A percentile compares a stretch with the other conserved stretches of the same genome.
These are phyloP conservation scores for Sesbania bispinosa DNA, from an alignment of 306 rosid species.

Conservation along the genomic window DNA sequence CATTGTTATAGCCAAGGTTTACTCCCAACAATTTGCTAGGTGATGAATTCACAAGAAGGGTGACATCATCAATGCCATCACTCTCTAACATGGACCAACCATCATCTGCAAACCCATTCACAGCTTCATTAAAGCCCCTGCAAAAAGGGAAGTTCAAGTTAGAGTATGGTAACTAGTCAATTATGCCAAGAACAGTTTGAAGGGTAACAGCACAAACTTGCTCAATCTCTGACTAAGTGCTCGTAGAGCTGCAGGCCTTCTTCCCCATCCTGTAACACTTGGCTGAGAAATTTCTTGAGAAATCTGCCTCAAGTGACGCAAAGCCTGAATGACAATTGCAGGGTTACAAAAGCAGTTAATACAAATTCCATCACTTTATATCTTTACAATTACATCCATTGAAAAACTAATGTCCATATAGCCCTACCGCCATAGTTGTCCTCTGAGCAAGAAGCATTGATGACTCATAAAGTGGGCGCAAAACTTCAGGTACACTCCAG, in stretches of 20 bases:
- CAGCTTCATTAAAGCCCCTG: slow-evolving; percentile 99
- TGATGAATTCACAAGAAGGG: slow-evolving; percentile 88
- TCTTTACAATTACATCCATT: neutral
- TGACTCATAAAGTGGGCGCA: slow-evolving; percentile 93
- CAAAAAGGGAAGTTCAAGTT: neutral
- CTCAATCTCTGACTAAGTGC: slow-evolving; percentile 84
- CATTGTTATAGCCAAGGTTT: slow-evolving; percentile 62
- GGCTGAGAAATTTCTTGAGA: slow-evolving; percentile 98
- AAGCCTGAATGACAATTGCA: slow-evolving; percentile 54
- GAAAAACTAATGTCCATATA: neutral
- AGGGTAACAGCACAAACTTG: slow-evolving; percentile 50
- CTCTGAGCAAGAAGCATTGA: slow-evolving; percentile 89
- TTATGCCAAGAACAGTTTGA: neutral
- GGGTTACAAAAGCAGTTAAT: slow-evolving; percentile 8
- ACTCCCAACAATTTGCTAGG: slow-evolving; percentile 83
- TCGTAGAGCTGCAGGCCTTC: slow-evolving; percentile 90
- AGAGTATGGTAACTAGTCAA: neutral
- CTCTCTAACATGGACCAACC: slow-evolving; percentile 96
- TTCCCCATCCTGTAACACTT: slow-evolving; percentile 85
- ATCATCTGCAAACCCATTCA: slow-evolving; percentile 86
- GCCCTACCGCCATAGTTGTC: slow-evolving; percentile 85
- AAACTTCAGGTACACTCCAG: slow-evolving; percentile 96
- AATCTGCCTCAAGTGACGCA: slow-evolving; percentile 89
- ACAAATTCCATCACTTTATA: neutral
- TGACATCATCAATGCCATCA: slow-evolving; percentile 93